Evolutionary conservation across 2,329 filamentous ascomycete species (phyloP).

Genomic region (Leptographium flavum): DNA sequence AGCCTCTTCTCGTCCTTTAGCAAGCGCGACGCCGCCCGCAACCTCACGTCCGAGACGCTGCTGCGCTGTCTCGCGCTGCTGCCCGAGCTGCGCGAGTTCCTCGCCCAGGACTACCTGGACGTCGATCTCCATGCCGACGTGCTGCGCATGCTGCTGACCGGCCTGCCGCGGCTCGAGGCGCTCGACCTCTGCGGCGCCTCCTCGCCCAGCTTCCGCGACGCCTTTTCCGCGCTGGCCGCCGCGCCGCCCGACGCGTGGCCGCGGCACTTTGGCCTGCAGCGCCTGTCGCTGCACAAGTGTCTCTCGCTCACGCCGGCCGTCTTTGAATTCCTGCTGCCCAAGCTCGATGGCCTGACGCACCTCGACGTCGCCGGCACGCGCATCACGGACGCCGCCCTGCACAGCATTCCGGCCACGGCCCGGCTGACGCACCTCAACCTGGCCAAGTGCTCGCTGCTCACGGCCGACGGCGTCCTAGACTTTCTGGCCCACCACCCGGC

Average conservation of each 20-base stretch:
- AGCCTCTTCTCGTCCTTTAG: slow-evolving; percentile 61
- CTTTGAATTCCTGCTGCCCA: slow-evolving; percentile 58
- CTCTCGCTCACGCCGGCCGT: slow-evolving; percentile 51
- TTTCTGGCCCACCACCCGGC: slow-evolving; percentile 61
- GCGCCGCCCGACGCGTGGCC: slow-evolving; percentile 24
- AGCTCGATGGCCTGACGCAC: slow-evolving; percentile 55
- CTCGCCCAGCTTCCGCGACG: slow-evolving; percentile 48
- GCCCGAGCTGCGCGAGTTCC: slow-evolving; percentile 61
- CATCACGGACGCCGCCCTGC: slow-evolving; percentile 56
- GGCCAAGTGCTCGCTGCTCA: slow-evolving; percentile 58
- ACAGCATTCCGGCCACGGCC: slow-evolving; percentile 57
- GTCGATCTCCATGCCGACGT: slow-evolving; percentile 58
- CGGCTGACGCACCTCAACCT: slow-evolving; percentile 65
- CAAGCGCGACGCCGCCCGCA: slow-evolving; percentile 60
- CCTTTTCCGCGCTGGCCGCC: slow-evolving; percentile 42
- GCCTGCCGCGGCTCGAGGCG: slow-evolving; percentile 48
- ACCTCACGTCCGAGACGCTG: slow-evolving; percentile 61
- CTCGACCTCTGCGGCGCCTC: slow-evolving; percentile 69
- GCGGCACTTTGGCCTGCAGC: slow-evolving; percentile 42
- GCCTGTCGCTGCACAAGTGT: slow-evolving; percentile 67
- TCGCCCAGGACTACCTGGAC: slow-evolving; percentile 70
- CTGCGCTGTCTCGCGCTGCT: slow-evolving; percentile 57
- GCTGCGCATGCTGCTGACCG: slow-evolving; percentile 55
- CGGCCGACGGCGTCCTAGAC: slow-evolving; percentile 50
- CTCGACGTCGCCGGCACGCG: slow-evolving; percentile 68